Evolutionary conservation across 768 basidiomycete genomes (phyloP).

Genomic region (Agaricus bisporus): DNA sequence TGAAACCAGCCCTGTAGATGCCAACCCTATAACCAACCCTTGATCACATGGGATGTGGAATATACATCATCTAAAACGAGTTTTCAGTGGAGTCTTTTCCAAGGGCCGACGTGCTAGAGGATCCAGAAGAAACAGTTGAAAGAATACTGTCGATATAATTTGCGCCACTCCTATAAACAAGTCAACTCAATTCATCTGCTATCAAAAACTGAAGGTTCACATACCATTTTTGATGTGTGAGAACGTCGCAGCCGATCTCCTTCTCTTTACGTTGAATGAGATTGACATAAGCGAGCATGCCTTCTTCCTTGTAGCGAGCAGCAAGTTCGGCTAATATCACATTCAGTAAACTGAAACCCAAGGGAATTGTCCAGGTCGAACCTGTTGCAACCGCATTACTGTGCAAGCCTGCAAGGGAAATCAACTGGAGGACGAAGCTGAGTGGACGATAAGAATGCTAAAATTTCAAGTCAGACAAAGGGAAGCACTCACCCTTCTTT

Average conservation of each 20-base stretch:
- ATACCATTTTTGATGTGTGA: constrained; percentile 93
- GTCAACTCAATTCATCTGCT: background rate
- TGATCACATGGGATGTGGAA: background rate
- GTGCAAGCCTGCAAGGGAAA: constrained; percentile 89
- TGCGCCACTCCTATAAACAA: constrained; percentile 68
- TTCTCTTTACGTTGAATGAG: constrained; percentile 85
- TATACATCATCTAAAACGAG: constrained; percentile 54
- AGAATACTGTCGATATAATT: constrained; percentile 87
- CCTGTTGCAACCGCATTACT: constrained; percentile 75
- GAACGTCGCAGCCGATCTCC: constrained; percentile 82
- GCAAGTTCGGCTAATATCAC: constrained; percentile 64
- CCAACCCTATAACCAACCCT: background rate
- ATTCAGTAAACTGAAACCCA: constrained; percentile 1
- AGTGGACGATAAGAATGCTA: constrained; percentile 1
- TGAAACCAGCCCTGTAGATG: background rate
- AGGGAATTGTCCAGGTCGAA: constrained; percentile 22
- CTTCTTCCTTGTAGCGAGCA: constrained; percentile 73
- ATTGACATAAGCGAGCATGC: constrained; percentile 91
- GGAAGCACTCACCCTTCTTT: constrained; percentile 63
- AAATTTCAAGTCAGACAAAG: background rate
- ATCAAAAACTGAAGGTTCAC: constrained; percentile 14
- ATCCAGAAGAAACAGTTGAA: constrained; percentile 78
- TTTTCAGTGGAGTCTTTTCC: constrained; percentile 91
- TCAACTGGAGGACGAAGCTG: constrained; percentile 83
- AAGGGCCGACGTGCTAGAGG: constrained; percentile 77